Evolutionary conservation across 148 eudicot genomes (phyloP).

Genomic region (Beta vulgaris): DNA sequence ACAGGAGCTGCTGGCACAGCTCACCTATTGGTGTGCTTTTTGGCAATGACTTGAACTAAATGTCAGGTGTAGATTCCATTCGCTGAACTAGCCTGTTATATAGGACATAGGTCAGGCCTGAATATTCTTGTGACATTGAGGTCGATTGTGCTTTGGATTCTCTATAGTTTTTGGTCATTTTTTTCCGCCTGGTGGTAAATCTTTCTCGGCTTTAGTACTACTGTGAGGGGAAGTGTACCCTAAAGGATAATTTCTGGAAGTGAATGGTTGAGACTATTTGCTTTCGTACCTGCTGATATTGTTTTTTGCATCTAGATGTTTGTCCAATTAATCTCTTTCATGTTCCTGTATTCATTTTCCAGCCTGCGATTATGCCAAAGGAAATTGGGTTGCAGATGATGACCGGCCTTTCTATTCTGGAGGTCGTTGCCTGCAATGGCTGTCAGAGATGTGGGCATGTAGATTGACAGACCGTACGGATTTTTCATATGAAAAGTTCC

Average conservation of each 20-base stretch:
- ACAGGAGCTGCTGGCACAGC: no score
- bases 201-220: not conserved
- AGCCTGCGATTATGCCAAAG: conserved; percentile 79
- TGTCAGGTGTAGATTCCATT: not conserved
- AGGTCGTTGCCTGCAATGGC: conserved; percentile 83
- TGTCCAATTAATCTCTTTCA: not conserved
- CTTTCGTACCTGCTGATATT: not conserved
- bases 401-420: conserved; percentile 84
- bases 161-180: not conserved
- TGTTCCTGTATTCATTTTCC: conserved; percentile 28
- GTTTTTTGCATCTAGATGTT: not conserved
- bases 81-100: not conserved
- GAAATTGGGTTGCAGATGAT: conserved; percentile 83
- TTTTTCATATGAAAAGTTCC: conserved; percentile 77
- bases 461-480: conserved; percentile 76
- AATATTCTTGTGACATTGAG: not conserved
- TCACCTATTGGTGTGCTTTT: not conserved
- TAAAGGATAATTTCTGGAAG: not conserved
- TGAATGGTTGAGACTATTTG: not conserved
- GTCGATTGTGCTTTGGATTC: not conserved
- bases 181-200: not conserved
- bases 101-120: not conserved
- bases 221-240: not conserved
- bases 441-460: conserved; percentile 97
- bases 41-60: not conserved